phyloP scores from a whole-genome alignment of 805 yeast species.

The Candida pini region DNA sequence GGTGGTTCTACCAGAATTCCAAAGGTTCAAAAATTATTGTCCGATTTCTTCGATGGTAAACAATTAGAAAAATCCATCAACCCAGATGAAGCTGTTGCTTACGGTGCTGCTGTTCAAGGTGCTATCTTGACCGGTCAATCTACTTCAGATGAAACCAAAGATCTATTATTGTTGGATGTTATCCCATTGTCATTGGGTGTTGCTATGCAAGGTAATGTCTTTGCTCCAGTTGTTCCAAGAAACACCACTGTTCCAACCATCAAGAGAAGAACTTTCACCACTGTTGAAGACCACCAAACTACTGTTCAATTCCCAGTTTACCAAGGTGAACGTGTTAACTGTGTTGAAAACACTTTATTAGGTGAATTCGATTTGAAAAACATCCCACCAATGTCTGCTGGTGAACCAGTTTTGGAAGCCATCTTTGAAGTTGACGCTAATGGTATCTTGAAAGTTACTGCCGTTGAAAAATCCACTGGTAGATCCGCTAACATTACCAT shows the following conservation, averaged over 20 bases:
- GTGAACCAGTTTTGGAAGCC: slow-evolving; percentile 99
- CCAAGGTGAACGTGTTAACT: slow-evolving; percentile 99
- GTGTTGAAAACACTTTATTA: slow-evolving; percentile 92
- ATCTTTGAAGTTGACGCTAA: slow-evolving; percentile 99
- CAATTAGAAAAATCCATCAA: slow-evolving; percentile 93
- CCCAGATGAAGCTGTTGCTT: slow-evolving; percentile 99
- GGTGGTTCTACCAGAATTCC: slow-evolving; percentile 99
- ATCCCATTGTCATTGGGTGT: slow-evolving; percentile 98
- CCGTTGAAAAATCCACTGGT: slow-evolving; percentile 98
- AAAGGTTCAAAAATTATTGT: slow-evolving; percentile 90
- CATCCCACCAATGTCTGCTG: slow-evolving; percentile 98
- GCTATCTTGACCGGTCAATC: slow-evolving; percentile 94
- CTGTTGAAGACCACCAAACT: slow-evolving; percentile 98
- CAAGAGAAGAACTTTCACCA: slow-evolving; percentile 98
- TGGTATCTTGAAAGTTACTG: slow-evolving; percentile 99
- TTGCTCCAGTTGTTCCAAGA: slow-evolving; percentile 98
- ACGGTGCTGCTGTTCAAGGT: slow-evolving; percentile 99
- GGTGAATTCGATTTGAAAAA: slow-evolving; percentile 99
- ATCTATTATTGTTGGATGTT: slow-evolving; percentile 91
- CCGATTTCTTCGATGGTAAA: slow-evolving; percentile 95
- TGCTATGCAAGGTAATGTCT: slow-evolving; percentile 99
- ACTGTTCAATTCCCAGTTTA: slow-evolving; percentile 98
- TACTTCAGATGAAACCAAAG: slow-evolving; percentile 88
- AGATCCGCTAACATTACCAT: slow-evolving; percentile 97
- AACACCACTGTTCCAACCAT: slow-evolving; percentile 99